These are phyloP conservation scores for Aegle marmelos DNA, from an alignment of 345 rosid species.

Conservation along the genomic window DNA sequence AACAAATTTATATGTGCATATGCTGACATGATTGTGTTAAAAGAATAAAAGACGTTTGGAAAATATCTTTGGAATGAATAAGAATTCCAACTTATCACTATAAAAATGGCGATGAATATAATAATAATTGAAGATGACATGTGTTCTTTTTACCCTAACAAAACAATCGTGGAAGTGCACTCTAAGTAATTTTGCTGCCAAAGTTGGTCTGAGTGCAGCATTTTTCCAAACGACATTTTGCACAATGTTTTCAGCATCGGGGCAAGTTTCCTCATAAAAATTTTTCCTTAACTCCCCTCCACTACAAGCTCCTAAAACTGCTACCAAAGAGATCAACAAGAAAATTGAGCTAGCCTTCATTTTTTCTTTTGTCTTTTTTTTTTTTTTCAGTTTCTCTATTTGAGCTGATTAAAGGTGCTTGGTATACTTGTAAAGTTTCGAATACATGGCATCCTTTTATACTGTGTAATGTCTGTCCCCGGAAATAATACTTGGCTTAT, in stretches of 20 bases:
- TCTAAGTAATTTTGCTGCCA: constrained; percentile 42
- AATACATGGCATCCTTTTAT: not conserved
- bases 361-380: not conserved
- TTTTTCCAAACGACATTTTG: constrained; percentile 22
- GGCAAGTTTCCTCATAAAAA: constrained; percentile 38
- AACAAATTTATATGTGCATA: no score
- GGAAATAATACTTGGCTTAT: not conserved
- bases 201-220: constrained; percentile 29
- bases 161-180: constrained; percentile 59
- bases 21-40: no score
- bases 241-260: constrained; percentile 32
- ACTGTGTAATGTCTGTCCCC: not conserved
- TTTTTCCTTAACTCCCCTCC: constrained; percentile 28
- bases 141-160: constrained; percentile 29
- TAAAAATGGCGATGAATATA: not conserved
- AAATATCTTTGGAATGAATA: no score
- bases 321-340: not conserved
- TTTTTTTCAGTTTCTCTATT: not conserved
- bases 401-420: not conserved
- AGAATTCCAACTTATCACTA: no score
- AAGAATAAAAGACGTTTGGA: no score
- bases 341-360: not conserved
- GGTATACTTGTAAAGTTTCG: not conserved
- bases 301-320: constrained; percentile 13
- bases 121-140: not conserved